phyloP scores from a whole-genome alignment of 169 alveolate genomes.

The Plasmodium falciparum region DNA sequence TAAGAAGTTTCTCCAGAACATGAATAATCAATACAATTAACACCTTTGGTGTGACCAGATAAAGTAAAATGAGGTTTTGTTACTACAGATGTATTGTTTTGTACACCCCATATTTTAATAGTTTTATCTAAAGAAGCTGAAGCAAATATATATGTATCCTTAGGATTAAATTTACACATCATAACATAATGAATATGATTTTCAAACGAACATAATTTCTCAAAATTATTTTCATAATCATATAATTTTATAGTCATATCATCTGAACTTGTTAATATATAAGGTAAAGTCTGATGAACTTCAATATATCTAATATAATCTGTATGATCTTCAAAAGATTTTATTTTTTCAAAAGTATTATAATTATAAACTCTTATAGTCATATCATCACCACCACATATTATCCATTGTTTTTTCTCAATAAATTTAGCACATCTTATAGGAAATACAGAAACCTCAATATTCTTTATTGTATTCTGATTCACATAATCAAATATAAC shows the following conservation, averaged over 20 bases:
- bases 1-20: conserved; percentile 94
- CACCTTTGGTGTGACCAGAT: conserved; percentile 98
- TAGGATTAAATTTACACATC: conserved; percentile 98
- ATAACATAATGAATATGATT: conserved; percentile 98
- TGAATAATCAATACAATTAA: conserved; percentile 93
- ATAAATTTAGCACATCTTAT: conserved; percentile 97
- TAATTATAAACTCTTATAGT: conserved; percentile 95
- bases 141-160: conserved; percentile 97
- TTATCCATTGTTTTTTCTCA: conserved; percentile 95
- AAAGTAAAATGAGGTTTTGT: conserved; percentile 95
- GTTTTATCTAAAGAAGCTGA: conserved; percentile 96
- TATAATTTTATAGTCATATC: conserved; percentile 96
- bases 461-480: conserved; percentile 93
- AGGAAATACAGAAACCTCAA: conserved; percentile 95
- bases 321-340: conserved; percentile 96
- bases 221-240: conserved; percentile 97
- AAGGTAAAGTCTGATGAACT: conserved; percentile 97
- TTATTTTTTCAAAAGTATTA: conserved; percentile 96
- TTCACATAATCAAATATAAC: conserved; percentile 91
- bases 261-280: conserved; percentile 96
- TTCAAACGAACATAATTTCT: conserved; percentile 93
- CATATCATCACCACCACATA: conserved; percentile 96
- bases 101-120: conserved; percentile 95
- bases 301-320: conserved; percentile 97
- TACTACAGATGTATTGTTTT: conserved; percentile 82